A percentile compares a stretch with the other conserved stretches of the same genome.
phyloP scores from a whole-genome alignment of 2,329 filamentous ascomycete genomes.

The Fonsecaea pedrosoi region DNA sequence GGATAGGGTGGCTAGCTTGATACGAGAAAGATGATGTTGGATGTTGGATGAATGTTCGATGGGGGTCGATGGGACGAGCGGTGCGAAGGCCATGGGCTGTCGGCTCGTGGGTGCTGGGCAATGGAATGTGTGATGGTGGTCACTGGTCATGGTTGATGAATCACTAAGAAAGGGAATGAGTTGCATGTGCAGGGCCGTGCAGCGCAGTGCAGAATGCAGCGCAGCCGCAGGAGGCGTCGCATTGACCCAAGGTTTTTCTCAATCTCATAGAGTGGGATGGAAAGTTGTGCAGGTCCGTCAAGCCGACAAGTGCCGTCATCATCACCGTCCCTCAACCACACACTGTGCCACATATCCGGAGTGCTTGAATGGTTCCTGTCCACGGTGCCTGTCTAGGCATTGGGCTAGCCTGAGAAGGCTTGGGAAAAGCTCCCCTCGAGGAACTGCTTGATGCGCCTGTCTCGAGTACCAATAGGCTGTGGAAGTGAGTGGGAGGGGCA shows the following conservation, averaged over 20 bases:
- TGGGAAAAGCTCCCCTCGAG: not conserved
- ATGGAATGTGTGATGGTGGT: not conserved
- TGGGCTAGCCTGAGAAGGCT: not conserved
- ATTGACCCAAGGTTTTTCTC: not conserved
- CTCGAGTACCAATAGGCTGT: conserved; percentile 8
- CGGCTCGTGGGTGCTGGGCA: not conserved
- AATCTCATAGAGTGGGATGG: not conserved
- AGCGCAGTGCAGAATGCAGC: not conserved
- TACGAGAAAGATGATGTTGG: not conserved
- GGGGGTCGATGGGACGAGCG: no score
- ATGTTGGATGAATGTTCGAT: not conserved
- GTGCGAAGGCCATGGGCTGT: not conserved
- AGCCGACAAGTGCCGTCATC: conserved; percentile 21
- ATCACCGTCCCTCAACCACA: not conserved
- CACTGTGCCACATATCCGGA: not conserved
- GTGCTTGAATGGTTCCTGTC: not conserved
- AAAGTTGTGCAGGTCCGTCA: conserved; percentile 9
- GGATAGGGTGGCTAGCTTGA: not conserved
- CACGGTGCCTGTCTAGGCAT: not conserved
- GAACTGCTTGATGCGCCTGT: conserved; percentile 6
- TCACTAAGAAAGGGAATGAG: not conserved
- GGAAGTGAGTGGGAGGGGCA: conserved; percentile 13
- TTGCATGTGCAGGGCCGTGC: conserved; percentile 14
- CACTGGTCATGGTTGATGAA: not conserved
- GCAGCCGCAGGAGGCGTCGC: not conserved